phyloP scores from a whole-genome alignment of 495 filamentous ascomycete species.

The Astrothelium subdiscretum region DNA sequence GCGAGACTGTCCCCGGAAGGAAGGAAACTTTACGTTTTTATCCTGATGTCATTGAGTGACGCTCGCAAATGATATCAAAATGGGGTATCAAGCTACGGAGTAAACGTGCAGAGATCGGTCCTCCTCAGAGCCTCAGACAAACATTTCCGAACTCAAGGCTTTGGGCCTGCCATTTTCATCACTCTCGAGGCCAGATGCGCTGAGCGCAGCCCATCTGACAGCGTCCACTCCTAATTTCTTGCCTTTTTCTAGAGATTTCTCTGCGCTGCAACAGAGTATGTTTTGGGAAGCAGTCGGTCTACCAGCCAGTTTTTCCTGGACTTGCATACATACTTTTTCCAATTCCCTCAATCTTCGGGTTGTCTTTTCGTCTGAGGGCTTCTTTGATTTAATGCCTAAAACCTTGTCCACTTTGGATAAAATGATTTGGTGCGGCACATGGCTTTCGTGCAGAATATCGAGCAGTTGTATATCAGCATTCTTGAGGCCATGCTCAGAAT shows the following conservation, averaged over 20 bases:
- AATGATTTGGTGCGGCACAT: constrained; percentile 64
- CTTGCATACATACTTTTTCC: constrained; percentile 6
- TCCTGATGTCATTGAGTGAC: background rate
- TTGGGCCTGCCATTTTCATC: constrained; percentile 9
- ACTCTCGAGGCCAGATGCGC: constrained; percentile 24
- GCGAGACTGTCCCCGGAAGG: too few relatives aligned
- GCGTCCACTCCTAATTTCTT: constrained; percentile 22
- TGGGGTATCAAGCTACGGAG: background rate
- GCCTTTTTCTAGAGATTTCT: constrained; percentile 14
- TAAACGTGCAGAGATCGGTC: too few relatives aligned
- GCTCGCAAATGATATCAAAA: background rate
- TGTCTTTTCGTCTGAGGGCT: constrained; percentile 5
- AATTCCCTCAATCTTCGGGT: constrained; percentile 7
- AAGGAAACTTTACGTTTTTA: too few relatives aligned
- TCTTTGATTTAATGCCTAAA: constrained; percentile 15
- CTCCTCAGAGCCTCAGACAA: too few relatives aligned
- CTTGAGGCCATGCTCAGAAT: constrained; percentile 73
- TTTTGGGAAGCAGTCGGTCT: constrained; percentile 5
- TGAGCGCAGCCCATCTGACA: constrained; percentile 23
- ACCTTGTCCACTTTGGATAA: constrained; percentile 68
- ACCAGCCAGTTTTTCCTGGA: constrained; percentile 12
- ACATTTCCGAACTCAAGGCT: background rate
- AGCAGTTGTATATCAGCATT: constrained; percentile 56
- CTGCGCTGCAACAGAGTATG: constrained; percentile 20
- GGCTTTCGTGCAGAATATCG: constrained; percentile 45